Base-by-base conservation (phyloP, 148 eudicot species). In the Amaranthus cruentus region DNA sequence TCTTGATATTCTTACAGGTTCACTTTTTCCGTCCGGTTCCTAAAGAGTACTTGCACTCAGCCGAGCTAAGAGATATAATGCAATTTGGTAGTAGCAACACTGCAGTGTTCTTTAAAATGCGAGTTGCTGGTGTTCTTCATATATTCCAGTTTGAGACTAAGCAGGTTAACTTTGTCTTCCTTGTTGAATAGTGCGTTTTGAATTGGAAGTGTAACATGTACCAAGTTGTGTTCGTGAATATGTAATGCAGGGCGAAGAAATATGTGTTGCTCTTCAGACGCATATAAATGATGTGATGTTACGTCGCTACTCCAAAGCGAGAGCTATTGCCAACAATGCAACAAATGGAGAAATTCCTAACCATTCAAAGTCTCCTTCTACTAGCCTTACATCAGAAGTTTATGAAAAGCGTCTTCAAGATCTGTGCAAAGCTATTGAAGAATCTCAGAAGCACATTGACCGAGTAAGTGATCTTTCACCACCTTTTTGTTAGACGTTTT, bases 11-110 rank as follows among this genome's bases (percentile, higher is more conserved):
- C 55, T 15, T 52, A 42, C 72, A 90, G 99, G 99, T 92, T 82
- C 99, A 96, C 72, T 96, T 96, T 86, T 96, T 96, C 71, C 97
- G 99, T 10, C 99, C 99, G 1, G 99, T 92, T 78, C 99, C 99
- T 7, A 90, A 90, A 80, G 99, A 96, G 69, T 96, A 96, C 84
- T 76, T 96, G 71, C 99, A 96, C 75, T 96, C 99, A 65, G 99
- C 99, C 8, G 97, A 96, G 73, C 71, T 96, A 38, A 88, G 99
- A 81, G 99, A 96, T 77, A 92, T 96, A 72, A 96, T 96, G 99
- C 99, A 96, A 82, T 96, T 96, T 76, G 99, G 99, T 47, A 96
- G 99, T 84, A 96, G 99, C 76, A 92, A 96, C 56, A 90, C 99
- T 62, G 99, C 99, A 21, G 97, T 96, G 46, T 96, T 96, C 69